Evolutionary conservation across 75 land plant genomes (phyloP), one percentile per base, ranked within the genome.

Genomic region (Picea sitchensis): DNA sequence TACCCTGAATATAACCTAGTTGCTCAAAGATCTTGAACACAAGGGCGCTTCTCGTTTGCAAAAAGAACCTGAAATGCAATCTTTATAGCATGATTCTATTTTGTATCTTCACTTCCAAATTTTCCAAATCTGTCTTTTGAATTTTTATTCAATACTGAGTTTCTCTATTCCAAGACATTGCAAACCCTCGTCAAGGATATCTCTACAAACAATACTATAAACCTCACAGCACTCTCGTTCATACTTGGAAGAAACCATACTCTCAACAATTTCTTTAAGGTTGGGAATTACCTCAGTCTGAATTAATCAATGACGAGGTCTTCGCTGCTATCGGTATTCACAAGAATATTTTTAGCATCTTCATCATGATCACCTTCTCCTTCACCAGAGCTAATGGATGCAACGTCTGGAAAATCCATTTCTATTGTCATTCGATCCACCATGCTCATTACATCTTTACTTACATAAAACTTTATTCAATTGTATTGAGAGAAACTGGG

Each of bases 31-130:
- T 82, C 76, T 84, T 26, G 81, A 4, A 91, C 90, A 76, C 96
- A 95, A 26, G 26, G 88, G 23, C 63, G 83, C 81, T 80, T 81
- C 85, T 97, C 99, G 14, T 84, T 87, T 0, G 80, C 30, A 56
- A 93, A 68, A 9, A 95, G 65, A 30, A 84, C 90, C 77, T 81
- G 75, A 21, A 93, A 83, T 0, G 80, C 80, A 60, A 89, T 74
- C 78, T 93, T 94, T 32, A 95, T 82, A 30, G 91, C 87, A 63
- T 88, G 92, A 15, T 77, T 81, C 96, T 98, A 95, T 51, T 85
- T 85, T 85, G 75, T 82, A 60, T 90, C 74, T 81, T 87, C 4
- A 57, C 84, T 26, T 90, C 86, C 79, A 85, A 76, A 31, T 18
- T 18, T 14, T 77, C 80, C 92, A 90, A 92, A 30, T 80, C 83